phyloP scores from a whole-genome alignment of 805 yeast species.

The Metschnikowia colocasiae region DNA sequence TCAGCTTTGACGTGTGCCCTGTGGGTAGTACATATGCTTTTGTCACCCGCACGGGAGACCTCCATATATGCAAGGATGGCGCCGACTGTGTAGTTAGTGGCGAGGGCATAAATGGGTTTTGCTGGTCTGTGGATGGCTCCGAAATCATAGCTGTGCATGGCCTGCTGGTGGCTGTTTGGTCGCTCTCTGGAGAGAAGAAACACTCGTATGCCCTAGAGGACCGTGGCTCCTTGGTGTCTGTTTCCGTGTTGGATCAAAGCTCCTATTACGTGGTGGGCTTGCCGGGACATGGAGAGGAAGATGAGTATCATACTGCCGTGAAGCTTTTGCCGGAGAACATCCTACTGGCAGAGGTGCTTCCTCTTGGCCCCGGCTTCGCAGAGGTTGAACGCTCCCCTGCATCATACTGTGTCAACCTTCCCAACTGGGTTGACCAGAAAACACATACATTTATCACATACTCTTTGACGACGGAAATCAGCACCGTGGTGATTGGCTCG shows the following conservation, averaged over 20 bases:
- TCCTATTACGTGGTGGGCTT: constrained; percentile 14
- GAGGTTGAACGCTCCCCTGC: constrained; percentile 44
- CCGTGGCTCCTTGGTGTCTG: constrained; percentile 19
- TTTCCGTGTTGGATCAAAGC: constrained; percentile 21
- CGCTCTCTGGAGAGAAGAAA: constrained; percentile 1
- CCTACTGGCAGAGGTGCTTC: constrained; percentile 32
- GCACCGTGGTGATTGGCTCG: constrained; percentile 29
- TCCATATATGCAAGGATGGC: constrained; percentile 15
- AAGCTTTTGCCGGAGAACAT: background rate
- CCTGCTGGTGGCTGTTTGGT: constrained; percentile 1
- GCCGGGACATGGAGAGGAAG: constrained; percentile 13
- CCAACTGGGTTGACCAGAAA: constrained; percentile 36
- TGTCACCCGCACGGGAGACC: constrained; percentile 11
- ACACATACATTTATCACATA: constrained; percentile 47
- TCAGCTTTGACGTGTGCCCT: constrained; percentile 22
- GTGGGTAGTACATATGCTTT: constrained; percentile 14
- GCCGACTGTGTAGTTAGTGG: background rate
- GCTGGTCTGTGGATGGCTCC: constrained; percentile 11
- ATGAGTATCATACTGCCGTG: constrained; percentile 11
- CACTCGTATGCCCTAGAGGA: constrained; percentile 9
- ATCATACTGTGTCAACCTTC: constrained; percentile 41
- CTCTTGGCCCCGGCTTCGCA: constrained; percentile 51
- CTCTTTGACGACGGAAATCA: constrained; percentile 62
- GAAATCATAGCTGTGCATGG: constrained; percentile 7
- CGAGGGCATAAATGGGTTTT: constrained; percentile 1